Base-by-base conservation (phyloP, 257 asterid species). In the Penstemon eatonii region DNA sequence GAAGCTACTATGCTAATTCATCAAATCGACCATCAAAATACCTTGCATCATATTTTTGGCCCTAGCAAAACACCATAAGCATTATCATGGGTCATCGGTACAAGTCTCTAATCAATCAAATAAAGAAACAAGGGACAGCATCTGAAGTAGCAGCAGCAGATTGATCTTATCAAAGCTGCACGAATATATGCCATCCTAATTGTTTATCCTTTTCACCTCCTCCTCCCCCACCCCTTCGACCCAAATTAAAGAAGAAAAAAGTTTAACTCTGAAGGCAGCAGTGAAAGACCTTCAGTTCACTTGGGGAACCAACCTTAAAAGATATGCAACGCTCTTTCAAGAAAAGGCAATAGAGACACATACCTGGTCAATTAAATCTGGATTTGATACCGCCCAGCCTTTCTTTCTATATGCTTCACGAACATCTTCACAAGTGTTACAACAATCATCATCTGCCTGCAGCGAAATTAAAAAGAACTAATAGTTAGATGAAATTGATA, bases 391-490 rank as follows among this genome's bases (percentile, higher is more conserved):
- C 13, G 91, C 96, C 99, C 99, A 93, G 55, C 96, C 99, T 63
- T 90, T 93, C 83, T 83, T 93, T 68, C 92, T 82, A 82, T 90
- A 93, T 63, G 99, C 97, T 80, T 93, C 99, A 62, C 96, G 97
- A 78, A 93, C 99, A 65, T 93, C 99, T 83, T 93, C 99, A 81
- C 97, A 93, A 61, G 77, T 78, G 84, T 90, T 93, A 72, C 99
- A 93, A 70, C 96, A 93, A 36, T 88, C 92, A 67, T 84, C 91
- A 82, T 93, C 96, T 7, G 87, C 58, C 99, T 94, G 87, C 72
- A 82, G 69, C 76, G 56, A 2, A 25, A 25, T n/a, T n/a, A 25
- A 25, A 25, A 53, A 67, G 60, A 63, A 65, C 68, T 71, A 71
- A 69, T 65, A 52, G 39, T 61, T 36, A 59, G 65, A 63, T 73